phyloP scores from a whole-genome alignment of 768 basidiomycete genomes.

The Trametes cinnabarina region DNA sequence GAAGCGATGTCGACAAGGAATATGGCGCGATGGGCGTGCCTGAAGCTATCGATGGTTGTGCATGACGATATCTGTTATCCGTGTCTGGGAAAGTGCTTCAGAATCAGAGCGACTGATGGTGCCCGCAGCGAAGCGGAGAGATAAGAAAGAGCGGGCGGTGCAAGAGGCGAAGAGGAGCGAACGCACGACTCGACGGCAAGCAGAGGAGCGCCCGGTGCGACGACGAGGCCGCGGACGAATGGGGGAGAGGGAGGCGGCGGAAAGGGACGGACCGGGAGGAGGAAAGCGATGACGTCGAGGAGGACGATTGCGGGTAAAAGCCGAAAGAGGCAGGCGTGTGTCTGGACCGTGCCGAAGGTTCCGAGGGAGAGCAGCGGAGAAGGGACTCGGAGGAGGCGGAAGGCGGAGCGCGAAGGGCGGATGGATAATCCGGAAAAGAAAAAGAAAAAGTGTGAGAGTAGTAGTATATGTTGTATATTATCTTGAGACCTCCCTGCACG shows the following conservation, averaged over 20 bases:
- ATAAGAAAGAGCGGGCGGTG: background rate
- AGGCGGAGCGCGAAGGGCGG: background rate
- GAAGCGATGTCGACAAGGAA: background rate
- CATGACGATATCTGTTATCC: background rate
- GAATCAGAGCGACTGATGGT: background rate
- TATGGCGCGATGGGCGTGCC: background rate
- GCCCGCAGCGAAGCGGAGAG: background rate
- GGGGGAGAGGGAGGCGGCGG: background rate
- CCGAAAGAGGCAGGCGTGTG: background rate
- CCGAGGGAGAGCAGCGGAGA: background rate
- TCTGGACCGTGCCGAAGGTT: slow-evolving; percentile 5
- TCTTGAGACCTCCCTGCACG: background rate
- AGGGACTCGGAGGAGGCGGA: background rate
- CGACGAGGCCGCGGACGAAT: background rate
- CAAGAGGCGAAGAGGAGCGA: background rate
- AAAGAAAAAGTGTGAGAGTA: background rate
- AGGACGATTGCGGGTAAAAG: background rate
- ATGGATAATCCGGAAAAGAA: slow-evolving; percentile 14
- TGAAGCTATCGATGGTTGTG: background rate
- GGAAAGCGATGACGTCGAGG: slow-evolving; percentile 5
- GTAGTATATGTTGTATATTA: too few relatives aligned
- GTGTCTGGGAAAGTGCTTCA: background rate
- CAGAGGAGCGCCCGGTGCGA: background rate
- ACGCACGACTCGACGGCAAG: background rate
- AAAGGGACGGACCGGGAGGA: slow-evolving; percentile 5